These are phyloP conservation scores for Pelagophyceae sp. DNA, from an alignment of 352 stramenopile genomes.

Conservation along the genomic window DNA sequence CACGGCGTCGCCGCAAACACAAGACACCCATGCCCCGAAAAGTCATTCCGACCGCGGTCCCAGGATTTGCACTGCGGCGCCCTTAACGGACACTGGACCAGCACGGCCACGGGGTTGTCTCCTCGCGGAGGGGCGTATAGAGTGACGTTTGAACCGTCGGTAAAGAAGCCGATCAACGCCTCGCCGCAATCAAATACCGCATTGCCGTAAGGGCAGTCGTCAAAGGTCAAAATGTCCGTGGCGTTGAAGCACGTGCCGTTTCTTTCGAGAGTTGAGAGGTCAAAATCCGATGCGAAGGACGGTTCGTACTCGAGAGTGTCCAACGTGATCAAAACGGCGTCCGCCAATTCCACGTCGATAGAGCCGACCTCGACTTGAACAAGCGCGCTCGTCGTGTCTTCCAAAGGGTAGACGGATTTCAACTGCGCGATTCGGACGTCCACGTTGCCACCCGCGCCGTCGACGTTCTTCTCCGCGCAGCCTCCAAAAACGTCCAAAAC, in stretches of 20 bases:
- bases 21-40: not conserved
- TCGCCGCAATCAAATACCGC: not conserved
- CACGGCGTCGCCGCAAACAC: not conserved
- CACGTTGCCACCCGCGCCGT: too few relatives aligned
- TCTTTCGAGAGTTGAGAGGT: not conserved
- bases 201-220: constrained; percentile 2
- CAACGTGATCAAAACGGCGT: too few relatives aligned
- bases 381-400: not conserved
- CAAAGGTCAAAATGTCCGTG: not conserved
- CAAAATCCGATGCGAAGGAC: too few relatives aligned
- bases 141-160: not conserved
- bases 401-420: not conserved
- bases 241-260: not conserved
- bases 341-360: too few relatives aligned
- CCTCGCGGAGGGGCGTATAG: not conserved
- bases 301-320: too few relatives aligned
- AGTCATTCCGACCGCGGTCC: too few relatives aligned
- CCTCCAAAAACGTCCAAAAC: not conserved
- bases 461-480: too few relatives aligned
- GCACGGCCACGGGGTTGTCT: not conserved
- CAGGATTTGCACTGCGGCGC: not conserved
- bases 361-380: constrained; percentile 4
- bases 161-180: not conserved
- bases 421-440: not conserved
- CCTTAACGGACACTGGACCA: not conserved